Evolutionary conservation across 2,329 filamentous ascomycete genomes (phyloP).

Genomic region (Microthyrium microscopicum): DNA sequence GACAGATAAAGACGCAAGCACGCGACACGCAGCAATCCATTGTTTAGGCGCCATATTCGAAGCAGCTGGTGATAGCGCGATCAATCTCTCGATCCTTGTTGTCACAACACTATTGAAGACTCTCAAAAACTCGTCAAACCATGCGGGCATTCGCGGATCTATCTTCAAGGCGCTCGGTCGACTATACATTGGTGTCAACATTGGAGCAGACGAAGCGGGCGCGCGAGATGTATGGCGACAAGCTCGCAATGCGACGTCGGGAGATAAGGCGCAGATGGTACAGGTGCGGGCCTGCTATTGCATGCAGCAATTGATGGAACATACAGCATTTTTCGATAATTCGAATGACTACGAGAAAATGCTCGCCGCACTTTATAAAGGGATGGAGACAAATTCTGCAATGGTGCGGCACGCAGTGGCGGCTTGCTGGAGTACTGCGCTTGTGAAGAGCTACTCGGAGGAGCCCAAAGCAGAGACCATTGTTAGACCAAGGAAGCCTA

Average conservation of each 20-base stretch:
- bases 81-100: conserved; percentile 61
- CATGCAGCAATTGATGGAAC: conserved; percentile 53
- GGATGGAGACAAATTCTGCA: conserved; percentile 60
- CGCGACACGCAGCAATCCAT: conserved; percentile 73
- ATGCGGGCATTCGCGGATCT: conserved; percentile 68
- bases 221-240: conserved; percentile 93
- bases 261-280: conserved; percentile 71
- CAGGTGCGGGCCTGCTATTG: conserved; percentile 66
- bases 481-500: conserved; percentile 50
- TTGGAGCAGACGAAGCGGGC: conserved; percentile 65
- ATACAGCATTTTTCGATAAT: conserved; percentile 73
- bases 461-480: conserved; percentile 32
- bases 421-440: conserved; percentile 64
- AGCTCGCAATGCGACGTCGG: conserved; percentile 54
- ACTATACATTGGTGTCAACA: conserved; percentile 56
- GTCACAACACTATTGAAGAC: conserved; percentile 59
- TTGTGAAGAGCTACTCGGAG: conserved; percentile 67
- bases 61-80: conserved; percentile 83
- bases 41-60: conserved; percentile 82
- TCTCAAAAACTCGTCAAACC: conserved; percentile 59
- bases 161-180: conserved; percentile 61
- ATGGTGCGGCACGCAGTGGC: conserved; percentile 74
- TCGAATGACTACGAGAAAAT: conserved; percentile 80
- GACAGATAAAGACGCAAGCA: conserved; percentile 57
- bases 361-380: conserved; percentile 68